These are phyloP conservation scores for Mortierella sp. DNA, from an alignment of 371 early-diverging fungal species.

Conservation along the genomic window DNA sequence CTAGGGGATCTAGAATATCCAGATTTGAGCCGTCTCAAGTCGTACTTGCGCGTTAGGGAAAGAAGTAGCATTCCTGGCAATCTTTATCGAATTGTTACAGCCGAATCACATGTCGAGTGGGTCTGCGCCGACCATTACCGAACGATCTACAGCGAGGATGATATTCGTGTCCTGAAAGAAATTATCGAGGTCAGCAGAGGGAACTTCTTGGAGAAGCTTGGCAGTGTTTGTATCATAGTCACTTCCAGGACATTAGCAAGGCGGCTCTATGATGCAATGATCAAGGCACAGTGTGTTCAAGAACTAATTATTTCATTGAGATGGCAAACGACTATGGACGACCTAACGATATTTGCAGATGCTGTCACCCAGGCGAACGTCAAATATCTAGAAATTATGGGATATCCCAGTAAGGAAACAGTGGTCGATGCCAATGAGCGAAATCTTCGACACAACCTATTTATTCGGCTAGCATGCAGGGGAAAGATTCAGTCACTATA, in stretches of 20 bases:
- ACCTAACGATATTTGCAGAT: conserved; percentile 13
- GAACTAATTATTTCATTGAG: conserved; percentile 10
- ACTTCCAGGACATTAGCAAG: conserved; percentile 5
- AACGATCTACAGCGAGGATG: background rate
- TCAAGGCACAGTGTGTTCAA: conserved; percentile 3
- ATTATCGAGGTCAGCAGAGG: conserved; percentile 13
- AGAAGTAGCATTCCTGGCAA: conserved; percentile 5
- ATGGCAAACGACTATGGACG: conserved; percentile 16
- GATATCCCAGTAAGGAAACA: too few relatives aligned
- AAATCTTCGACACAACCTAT: conserved; percentile 13
- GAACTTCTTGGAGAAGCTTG: conserved; percentile 3
- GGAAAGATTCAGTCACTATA: conserved; percentile 8
- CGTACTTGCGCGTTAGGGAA: conserved; percentile 15
- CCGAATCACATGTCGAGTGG: conserved; percentile 29
- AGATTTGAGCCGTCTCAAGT: conserved; percentile 18
- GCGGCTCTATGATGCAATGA: conserved; percentile 15
- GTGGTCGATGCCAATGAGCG: background rate
- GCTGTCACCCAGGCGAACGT: conserved; percentile 10
- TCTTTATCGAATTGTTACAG: conserved; percentile 21
- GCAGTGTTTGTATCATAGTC: background rate
- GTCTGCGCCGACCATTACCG: conserved; percentile 25
- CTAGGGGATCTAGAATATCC: conserved; percentile 13
- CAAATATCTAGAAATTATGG: background rate
- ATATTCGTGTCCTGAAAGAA: background rate
- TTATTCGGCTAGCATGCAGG: conserved; percentile 5